A percentile compares a stretch with the other conserved stretches of the same genome.
These are phyloP conservation scores for Zancudomyces culisetae DNA, from an alignment of 371 early-diverging fungal species.

Conservation along the genomic window DNA sequence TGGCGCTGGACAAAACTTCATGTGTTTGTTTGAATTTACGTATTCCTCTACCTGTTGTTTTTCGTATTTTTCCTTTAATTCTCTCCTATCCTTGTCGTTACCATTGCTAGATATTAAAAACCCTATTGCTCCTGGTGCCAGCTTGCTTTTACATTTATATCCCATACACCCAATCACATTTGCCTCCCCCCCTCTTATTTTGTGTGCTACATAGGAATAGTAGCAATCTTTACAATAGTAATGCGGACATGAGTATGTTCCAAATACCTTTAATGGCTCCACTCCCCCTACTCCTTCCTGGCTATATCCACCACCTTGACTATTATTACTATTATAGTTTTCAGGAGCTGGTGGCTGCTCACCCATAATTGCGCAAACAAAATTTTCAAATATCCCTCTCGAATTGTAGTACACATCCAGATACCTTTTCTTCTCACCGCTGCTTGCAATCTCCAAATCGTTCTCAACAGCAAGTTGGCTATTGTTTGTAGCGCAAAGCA, in stretches of 20 bases:
- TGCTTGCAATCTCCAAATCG: no score
- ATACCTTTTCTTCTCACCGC: no score
- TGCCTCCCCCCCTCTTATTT: conserved; percentile 74
- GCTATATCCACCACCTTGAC: no score
- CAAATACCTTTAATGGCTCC: conserved; percentile 34
- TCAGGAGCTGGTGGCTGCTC: no score
- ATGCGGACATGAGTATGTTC: conserved; percentile 66
- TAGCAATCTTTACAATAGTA: conserved; percentile 76
- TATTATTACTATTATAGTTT: no score
- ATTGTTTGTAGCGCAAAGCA: no score
- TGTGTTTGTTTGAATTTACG: conserved; percentile 61
- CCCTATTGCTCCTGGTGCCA: conserved; percentile 61
- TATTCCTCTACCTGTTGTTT: conserved; percentile 61
- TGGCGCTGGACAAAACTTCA: conserved; percentile 91
- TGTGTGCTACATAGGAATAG: conserved; percentile 55
- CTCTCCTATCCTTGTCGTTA: no score
- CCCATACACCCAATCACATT: conserved; percentile 68
- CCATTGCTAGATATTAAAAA: no score
- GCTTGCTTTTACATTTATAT: conserved; percentile 52
- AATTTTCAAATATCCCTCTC: conserved; percentile 29
- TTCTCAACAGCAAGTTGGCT: no score
- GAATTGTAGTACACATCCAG: no score
- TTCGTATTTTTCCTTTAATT: conserved; percentile 43
- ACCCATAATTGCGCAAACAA: conserved; percentile 79
- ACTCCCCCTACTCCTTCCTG: no score